These are phyloP conservation scores for Teratosphaeria destructans DNA, from an alignment of 2,329 filamentous ascomycete species.

Conservation along the genomic window DNA sequence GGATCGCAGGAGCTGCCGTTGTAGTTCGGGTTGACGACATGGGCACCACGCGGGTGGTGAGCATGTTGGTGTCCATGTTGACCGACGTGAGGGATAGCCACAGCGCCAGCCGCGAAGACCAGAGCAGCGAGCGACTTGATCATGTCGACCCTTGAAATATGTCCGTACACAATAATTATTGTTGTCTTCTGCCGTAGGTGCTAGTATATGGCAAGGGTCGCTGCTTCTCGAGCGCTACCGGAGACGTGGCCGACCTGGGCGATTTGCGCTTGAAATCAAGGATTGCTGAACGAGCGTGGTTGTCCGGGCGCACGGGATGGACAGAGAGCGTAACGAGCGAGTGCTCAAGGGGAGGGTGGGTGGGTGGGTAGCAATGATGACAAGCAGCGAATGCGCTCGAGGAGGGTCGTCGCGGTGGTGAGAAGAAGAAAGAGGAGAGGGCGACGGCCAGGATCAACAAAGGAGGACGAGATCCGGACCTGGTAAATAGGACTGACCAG, in stretches of 20 bases:
- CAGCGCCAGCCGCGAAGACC: conserved; percentile 31
- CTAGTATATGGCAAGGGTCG: conserved; percentile 4
- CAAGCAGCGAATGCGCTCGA: conserved; percentile 15
- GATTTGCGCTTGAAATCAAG: conserved; percentile 19
- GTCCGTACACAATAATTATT: not conserved
- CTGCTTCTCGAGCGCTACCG: conserved; percentile 31
- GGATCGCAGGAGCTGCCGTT: conserved; percentile 9
- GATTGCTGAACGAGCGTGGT: conserved; percentile 21
- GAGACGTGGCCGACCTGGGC: conserved; percentile 34
- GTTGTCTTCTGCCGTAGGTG: not conserved
- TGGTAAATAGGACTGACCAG: not conserved
- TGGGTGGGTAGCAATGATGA: conserved; percentile 6
- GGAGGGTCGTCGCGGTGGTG: conserved; percentile 13
- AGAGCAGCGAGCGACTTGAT: conserved; percentile 31
- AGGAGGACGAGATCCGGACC: not conserved
- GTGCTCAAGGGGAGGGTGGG: conserved; percentile 20
- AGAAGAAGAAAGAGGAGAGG: conserved; percentile 12
- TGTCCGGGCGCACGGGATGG: conserved; percentile 22
- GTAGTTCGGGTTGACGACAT: conserved; percentile 13
- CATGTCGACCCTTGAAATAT: not conserved
- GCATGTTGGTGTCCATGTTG: conserved; percentile 17
- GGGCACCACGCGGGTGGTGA: not conserved
- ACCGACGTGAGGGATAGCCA: conserved; percentile 26
- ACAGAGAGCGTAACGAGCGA: conserved; percentile 31
- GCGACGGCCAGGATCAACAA: not conserved